Evolutionary conservation across 2,329 filamentous ascomycete species (phyloP).

Genomic region (Ascochyta clinopodiicola): DNA sequence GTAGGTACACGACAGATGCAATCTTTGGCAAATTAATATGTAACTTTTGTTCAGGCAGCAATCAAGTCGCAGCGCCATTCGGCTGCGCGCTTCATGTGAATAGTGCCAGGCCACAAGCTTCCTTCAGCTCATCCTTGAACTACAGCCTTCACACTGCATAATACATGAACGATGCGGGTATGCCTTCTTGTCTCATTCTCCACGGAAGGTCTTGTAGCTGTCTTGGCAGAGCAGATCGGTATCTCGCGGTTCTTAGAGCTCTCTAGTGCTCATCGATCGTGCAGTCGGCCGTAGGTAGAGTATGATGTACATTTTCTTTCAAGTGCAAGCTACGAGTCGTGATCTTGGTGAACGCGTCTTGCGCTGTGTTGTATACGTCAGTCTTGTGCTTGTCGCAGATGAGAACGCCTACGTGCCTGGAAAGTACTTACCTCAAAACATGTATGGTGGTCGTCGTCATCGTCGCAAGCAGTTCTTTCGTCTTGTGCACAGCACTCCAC

Average conservation of each 20-base stretch:
- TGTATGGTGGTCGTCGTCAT: not conserved
- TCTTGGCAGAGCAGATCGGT: not conserved
- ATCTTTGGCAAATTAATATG: too few relatives aligned
- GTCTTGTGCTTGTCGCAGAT: not conserved
- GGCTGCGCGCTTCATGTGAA: not conserved
- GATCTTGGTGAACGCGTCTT: not conserved
- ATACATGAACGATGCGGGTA: not conserved
- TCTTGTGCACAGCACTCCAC: not conserved
- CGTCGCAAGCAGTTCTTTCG: not conserved
- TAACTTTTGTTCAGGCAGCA: too few relatives aligned
- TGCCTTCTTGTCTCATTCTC: not conserved
- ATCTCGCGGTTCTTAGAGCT: not conserved
- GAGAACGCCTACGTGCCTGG: not conserved
- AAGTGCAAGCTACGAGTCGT: not conserved
- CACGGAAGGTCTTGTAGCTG: not conserved
- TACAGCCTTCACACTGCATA: not conserved
- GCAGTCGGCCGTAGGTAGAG: not conserved
- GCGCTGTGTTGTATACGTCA: slow-evolving; percentile 1
- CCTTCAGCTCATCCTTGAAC: not conserved
- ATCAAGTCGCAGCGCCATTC: not conserved
- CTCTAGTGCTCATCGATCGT: not conserved
- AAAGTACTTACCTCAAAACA: not conserved
- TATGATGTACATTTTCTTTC: not conserved
- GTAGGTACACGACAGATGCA: not conserved
- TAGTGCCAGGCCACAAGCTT: not conserved